Evolutionary conservation across 208 protist genomes (phyloP).

Genomic region (Trypanosoma cruzi): DNA sequence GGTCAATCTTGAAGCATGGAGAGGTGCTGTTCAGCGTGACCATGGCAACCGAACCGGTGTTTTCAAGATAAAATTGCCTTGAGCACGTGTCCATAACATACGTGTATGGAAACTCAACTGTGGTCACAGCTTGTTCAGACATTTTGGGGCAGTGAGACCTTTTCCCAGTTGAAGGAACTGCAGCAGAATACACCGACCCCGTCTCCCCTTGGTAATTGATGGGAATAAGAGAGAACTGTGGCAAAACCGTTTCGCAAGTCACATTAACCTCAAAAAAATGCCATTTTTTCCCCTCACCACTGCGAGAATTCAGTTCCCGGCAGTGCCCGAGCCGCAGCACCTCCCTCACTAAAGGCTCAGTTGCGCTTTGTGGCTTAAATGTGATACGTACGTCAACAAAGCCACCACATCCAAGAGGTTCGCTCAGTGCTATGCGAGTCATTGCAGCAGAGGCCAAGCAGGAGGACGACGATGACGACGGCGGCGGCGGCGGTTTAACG

Average conservation of each 20-base stretch:
- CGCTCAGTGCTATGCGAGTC: constrained; percentile 5
- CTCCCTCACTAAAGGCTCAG: constrained; percentile 43
- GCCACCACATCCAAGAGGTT: constrained; percentile 67
- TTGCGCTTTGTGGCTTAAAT: constrained; percentile 59
- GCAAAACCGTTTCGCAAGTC: constrained; percentile 59
- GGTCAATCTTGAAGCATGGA: constrained; percentile 45
- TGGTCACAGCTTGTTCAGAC: constrained; percentile 5
- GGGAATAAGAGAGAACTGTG: constrained; percentile 53
- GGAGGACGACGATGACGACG: constrained; percentile 10
- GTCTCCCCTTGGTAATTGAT: neutral
- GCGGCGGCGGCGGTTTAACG: neutral
- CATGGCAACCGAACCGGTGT: constrained; percentile 71
- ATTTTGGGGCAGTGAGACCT: neutral
- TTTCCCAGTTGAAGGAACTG: neutral
- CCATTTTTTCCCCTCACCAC: constrained; percentile 72
- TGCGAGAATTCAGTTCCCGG: constrained; percentile 73
- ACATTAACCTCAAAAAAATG: constrained; percentile 67
- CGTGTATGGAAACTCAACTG: constrained; percentile 49
- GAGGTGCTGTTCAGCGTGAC: constrained; percentile 63
- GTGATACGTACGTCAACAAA: constrained; percentile 79
- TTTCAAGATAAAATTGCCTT: constrained; percentile 65
- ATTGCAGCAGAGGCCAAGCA: neutral
- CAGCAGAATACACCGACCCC: neutral
- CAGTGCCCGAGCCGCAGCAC: constrained; percentile 69
- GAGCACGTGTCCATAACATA: constrained; percentile 50